These are phyloP conservation scores for Phoma sp. DNA, from an alignment of 2,329 filamentous ascomycete genomes.

Conservation along the genomic window DNA sequence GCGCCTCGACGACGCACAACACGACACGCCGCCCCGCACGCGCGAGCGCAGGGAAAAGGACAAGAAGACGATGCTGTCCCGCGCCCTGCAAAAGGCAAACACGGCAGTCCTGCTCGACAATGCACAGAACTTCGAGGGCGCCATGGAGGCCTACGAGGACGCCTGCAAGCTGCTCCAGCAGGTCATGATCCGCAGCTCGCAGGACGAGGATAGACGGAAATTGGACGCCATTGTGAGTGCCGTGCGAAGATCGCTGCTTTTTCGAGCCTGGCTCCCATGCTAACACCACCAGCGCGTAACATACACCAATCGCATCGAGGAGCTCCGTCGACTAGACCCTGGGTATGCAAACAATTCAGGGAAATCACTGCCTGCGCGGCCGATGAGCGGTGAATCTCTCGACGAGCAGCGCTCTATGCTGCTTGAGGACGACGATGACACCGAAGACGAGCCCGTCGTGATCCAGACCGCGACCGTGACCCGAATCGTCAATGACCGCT, in stretches of 20 bases:
- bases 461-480: constrained; percentile 63
- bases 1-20: constrained; percentile 42
- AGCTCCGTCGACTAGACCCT: constrained; percentile 78
- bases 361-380: constrained; percentile 79
- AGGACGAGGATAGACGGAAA: constrained; percentile 87
- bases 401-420: constrained; percentile 49
- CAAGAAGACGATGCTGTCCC: constrained; percentile 95
- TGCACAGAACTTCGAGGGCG: constrained; percentile 91
- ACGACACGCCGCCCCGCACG: constrained; percentile 46
- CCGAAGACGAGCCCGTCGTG: constrained; percentile 49
- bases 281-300: constrained; percentile 72
- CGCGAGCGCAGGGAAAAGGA: constrained; percentile 57
- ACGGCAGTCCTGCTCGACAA: constrained; percentile 95
- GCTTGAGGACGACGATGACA: constrained; percentile 43
- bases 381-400: constrained; percentile 67
- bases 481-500: constrained; percentile 58
- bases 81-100: constrained; percentile 92
- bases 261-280: neutral
- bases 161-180: constrained; percentile 88
- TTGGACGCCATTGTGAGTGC: constrained; percentile 87
- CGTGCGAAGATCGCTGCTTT: neutral
- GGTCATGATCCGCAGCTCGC: constrained; percentile 83
- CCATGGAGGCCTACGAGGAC: constrained; percentile 87
- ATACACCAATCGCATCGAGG: constrained; percentile 88
- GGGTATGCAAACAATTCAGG: constrained; percentile 58